Conservation (phyloP, 1,284 basidiomycete species). For the Spongispora temasekensis region DNA sequence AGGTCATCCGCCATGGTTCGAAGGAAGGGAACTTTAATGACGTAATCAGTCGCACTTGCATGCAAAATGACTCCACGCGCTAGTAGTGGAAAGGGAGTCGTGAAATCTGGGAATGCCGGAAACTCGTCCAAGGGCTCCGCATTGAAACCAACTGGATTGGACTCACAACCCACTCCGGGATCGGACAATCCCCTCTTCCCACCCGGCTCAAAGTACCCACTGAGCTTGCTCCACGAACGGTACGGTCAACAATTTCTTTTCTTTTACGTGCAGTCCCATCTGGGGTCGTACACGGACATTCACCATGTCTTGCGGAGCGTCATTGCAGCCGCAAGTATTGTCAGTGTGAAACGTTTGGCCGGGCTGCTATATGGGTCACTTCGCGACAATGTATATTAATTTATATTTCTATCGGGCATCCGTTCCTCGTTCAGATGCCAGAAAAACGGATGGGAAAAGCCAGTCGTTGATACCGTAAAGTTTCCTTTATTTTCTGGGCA, state of each 20-base stretch:
- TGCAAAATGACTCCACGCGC: slow-evolving; percentile 60
- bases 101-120: slow-evolving; percentile 85
- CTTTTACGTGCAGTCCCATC: not conserved
- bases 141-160: slow-evolving; percentile 15
- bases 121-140: slow-evolving; percentile 69
- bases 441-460: slow-evolving; percentile 84
- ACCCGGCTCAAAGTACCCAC: slow-evolving; percentile 78
- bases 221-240: slow-evolving; percentile 78
- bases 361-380: too few species aligned
- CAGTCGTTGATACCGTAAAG: slow-evolving; percentile 70
- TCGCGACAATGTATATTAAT: not conserved
- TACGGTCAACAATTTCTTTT: too few species aligned
- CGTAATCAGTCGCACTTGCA: not conserved
- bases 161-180: slow-evolving; percentile 14
- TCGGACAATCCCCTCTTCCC: slow-evolving; percentile 70
- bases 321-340: not conserved
- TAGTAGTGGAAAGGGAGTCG: slow-evolving; percentile 67
- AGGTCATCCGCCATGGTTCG: slow-evolving; percentile 72
- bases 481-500: not conserved
- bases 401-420: slow-evolving; percentile 3
- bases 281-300: not conserved
- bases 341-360: not conserved
- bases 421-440: slow-evolving; percentile 61
- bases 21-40: slow-evolving; percentile 17
- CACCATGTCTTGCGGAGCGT: not conserved